Conservation (phyloP, 176 grass and related monocot species). For the Triticum timopheevii region DNA sequence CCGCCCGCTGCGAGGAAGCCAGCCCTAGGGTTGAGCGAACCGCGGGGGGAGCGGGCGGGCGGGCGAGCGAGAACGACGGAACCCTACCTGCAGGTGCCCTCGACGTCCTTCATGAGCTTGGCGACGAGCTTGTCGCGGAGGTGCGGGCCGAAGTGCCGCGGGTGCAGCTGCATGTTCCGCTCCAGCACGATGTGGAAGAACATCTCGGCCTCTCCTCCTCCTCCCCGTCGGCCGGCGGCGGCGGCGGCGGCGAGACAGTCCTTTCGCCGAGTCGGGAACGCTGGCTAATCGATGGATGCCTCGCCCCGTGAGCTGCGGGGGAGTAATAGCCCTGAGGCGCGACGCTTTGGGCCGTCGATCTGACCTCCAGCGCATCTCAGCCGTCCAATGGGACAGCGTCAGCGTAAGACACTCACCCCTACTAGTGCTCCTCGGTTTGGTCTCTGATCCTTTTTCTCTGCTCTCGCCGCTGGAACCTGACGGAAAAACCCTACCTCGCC, state of each 20-base stretch:
- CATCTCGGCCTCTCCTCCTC: constrained; percentile 42
- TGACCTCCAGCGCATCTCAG: neutral
- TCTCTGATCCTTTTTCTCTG: neutral
- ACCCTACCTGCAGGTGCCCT: constrained; percentile 92
- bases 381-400: neutral
- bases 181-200: constrained; percentile 98
- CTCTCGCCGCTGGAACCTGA: neutral
- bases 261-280: neutral
- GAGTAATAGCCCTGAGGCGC: neutral
- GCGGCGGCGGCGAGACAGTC: neutral
- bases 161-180: constrained; percentile 98
- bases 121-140: constrained; percentile 91
- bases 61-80: neutral
- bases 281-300: neutral
- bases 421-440: neutral
- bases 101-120: constrained; percentile 99
- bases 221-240: constrained; percentile 6
- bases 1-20: constrained; percentile 52
- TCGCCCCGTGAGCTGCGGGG: neutral
- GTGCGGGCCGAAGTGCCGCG: constrained; percentile 92
- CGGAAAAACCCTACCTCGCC: constrained; percentile 9
- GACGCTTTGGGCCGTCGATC: neutral
- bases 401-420: neutral
- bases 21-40: neutral
- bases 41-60: neutral